Percentiles rank a stretch among this genome's conserved stretches.
These are phyloP conservation scores for Cyathus striatus DNA, from an alignment of 768 basidiomycete species.

Conservation along the genomic window DNA sequence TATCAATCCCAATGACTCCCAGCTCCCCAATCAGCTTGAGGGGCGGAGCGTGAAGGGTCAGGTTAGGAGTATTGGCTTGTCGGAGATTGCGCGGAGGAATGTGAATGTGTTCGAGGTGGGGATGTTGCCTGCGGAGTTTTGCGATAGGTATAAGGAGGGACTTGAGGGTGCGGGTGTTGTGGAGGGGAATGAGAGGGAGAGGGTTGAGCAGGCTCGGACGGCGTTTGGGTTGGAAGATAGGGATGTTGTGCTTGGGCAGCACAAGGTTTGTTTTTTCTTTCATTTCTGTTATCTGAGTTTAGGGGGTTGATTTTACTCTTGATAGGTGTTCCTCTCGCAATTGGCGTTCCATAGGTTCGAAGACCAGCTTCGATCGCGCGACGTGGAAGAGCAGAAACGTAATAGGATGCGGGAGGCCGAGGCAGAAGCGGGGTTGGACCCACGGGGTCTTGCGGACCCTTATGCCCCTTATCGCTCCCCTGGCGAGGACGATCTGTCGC, in stretches of 20 bases:
- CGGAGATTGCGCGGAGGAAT: conserved; percentile 69
- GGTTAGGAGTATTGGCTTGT: conserved; percentile 73
- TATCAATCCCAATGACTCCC: conserved; percentile 92
- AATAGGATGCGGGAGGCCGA: conserved; percentile 75
- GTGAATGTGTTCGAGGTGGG: conserved; percentile 74
- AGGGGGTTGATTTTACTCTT: conserved; percentile 3
- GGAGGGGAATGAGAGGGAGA: conserved; percentile 58
- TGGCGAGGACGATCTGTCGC: conserved; percentile 33
- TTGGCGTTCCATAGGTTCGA: conserved; percentile 83
- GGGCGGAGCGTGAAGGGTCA: conserved; percentile 90
- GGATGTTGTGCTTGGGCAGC: conserved; percentile 78
- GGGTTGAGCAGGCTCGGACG: conserved; percentile 52
- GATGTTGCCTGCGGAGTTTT: conserved; percentile 84
- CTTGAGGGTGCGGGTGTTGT: conserved; percentile 49
- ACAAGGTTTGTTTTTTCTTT: conserved; percentile 54
- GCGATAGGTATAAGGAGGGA: conserved; percentile 72
- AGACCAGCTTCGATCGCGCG: conserved; percentile 76
- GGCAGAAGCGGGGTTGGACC: conserved; percentile 62
- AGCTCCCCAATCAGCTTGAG: conserved; percentile 91
- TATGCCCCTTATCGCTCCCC: conserved; percentile 74
- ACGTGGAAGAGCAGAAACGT: conserved; percentile 83
- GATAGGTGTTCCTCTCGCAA: conserved; percentile 85
- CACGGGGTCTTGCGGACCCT: conserved; percentile 54
- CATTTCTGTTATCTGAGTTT: not conserved
- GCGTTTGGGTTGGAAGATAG: conserved; percentile 55